Evolutionary conservation across 768 basidiomycete genomes (phyloP).

Genomic region (Boletus speciosus): DNA sequence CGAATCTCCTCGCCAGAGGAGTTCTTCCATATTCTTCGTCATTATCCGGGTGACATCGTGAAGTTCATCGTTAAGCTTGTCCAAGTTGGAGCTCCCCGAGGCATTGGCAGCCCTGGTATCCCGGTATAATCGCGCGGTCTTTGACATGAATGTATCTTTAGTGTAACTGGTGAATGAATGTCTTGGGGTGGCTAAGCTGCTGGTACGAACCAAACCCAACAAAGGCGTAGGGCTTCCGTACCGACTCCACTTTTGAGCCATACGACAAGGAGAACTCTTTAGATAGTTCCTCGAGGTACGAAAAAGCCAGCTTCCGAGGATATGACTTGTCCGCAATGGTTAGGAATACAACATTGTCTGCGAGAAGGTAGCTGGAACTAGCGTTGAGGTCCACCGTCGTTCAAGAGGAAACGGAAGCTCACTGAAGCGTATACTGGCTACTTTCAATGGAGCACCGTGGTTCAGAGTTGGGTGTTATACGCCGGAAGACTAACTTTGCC

Average conservation of each 20-base stretch:
- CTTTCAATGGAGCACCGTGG: constrained; percentile 97
- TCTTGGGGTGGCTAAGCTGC: background rate
- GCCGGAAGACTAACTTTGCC: constrained; percentile 92
- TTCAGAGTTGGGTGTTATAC: constrained; percentile 91
- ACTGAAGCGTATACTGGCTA: constrained; percentile 95
- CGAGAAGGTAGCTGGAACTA: constrained; percentile 80
- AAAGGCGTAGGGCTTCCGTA: constrained; percentile 97
- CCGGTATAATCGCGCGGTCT: constrained; percentile 91
- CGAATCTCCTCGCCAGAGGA: constrained; percentile 96
- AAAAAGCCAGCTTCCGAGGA: constrained; percentile 95
- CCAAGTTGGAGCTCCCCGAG: constrained; percentile 62
- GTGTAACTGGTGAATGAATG: constrained; percentile 1
- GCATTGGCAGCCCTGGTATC: constrained; percentile 86
- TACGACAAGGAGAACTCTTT: constrained; percentile 95
- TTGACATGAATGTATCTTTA: constrained; percentile 97
- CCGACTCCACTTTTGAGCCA: constrained; percentile 87
- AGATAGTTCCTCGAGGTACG: constrained; percentile 93
- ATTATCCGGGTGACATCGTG: constrained; percentile 99
- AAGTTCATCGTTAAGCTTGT: constrained; percentile 90
- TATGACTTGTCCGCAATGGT: constrained; percentile 96
- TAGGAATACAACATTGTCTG: constrained; percentile 91
- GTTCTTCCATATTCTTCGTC: constrained; percentile 99
- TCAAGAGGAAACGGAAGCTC: constrained; percentile 32
- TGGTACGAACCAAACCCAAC: constrained; percentile 84
- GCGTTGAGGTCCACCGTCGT: constrained; percentile 5